Base-by-base conservation (phyloP, 1,284 basidiomycete genomes). In the Moesziomyces globuligerus region DNA sequence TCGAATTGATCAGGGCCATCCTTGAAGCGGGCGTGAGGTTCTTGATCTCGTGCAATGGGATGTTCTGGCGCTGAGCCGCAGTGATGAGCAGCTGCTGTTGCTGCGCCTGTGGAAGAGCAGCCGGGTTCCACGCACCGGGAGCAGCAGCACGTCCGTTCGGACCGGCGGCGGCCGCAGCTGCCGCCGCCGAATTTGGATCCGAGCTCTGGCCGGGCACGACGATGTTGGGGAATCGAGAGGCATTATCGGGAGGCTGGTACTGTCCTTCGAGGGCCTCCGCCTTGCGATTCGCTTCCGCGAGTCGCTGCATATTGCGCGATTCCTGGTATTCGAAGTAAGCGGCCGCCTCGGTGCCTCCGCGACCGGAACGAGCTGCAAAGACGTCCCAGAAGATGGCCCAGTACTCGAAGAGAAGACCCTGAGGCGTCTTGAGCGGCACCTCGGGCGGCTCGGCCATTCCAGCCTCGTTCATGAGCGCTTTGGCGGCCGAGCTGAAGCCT, bases 331-430 rank as follows among this genome's bases (percentile, higher is more conserved):
- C 74, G 32, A 66, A 67, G 48, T 78, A 81, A 4, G 73, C 64
- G 15, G 65, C 60, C 1, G 79, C 78, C 29, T 79, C 74, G 17
- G 49, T 60, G 42, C 65, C 71, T 11, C 75, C 75, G 9, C 74
- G 67, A 7, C 79, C 78, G 0, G 69, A 65, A 4, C 79, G 67
- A 20, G 79, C 72, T 1, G 75, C 72, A 53, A 82, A 82, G 18
- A 80, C 73, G 41, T 82, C 80, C 80, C 80, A 82, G 41, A 82
- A 82, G 45, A 82, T 75, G 49, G 72, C 71, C 80, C 80, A 82
- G 54, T 82, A 82, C 57, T 82, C 80, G 53, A 74, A 80, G 6
- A 82, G 60, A 5, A 82, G 62, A 20, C 80, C 80, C 32, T 77
- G 73, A 1, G 76, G 76, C 29, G 78, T 79, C 29, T 62, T 64